Evolutionary conservation across 306 rosid species (phyloP), one percentile per base, ranked within the genome.

Genomic region (Notholithocarpus densiflorus): DNA sequence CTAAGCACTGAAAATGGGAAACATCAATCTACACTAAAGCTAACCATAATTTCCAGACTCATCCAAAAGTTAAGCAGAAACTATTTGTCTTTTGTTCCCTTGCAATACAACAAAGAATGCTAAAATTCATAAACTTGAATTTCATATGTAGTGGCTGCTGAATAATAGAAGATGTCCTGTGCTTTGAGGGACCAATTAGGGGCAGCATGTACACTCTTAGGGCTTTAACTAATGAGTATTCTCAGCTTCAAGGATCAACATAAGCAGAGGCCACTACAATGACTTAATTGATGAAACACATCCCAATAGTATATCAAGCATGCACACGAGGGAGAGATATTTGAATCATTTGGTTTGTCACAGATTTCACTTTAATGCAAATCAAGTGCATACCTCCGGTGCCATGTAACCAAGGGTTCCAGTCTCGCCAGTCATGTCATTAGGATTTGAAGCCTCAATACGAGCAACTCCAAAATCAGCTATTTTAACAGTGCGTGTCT

Each of bases 401-500:
- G 98, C 98, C 98, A 95, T 89, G 79, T 95, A 95, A 72, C 95
- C 97, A 12, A 94, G 90, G 71, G 94, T 92, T 90, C 97, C 97
- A 9, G 98, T 95, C 88, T 95, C 98, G 21, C 98, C 98, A 14
- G 98, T 95, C 98, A 95, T 95, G 84, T 95, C 98, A 74, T 95
- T 89, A 78, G 98, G 98, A 89, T 95, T 95, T 65, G 98, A 95
- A 31, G 98, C 98, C 88, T 95, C 98, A 0, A 95, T 85, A 40
- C 98, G 98, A 87, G 98, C 98, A 79, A 95, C 98, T n/a, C 98
- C 98, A 64, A 95, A 95, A 77, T 95, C 98, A 0, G 98, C 98
- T 84, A 95, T 92, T 79, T 95, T 95, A 65, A 95, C 85, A 5
- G 94, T 90, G 23, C 98, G 88, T 2, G 94, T 87, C 91, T 95